A percentile compares a stretch with the other conserved stretches of the same genome.
Evolutionary conservation across 208 protist genomes (phyloP).

Genomic region (Crithidia expoeki): DNA sequence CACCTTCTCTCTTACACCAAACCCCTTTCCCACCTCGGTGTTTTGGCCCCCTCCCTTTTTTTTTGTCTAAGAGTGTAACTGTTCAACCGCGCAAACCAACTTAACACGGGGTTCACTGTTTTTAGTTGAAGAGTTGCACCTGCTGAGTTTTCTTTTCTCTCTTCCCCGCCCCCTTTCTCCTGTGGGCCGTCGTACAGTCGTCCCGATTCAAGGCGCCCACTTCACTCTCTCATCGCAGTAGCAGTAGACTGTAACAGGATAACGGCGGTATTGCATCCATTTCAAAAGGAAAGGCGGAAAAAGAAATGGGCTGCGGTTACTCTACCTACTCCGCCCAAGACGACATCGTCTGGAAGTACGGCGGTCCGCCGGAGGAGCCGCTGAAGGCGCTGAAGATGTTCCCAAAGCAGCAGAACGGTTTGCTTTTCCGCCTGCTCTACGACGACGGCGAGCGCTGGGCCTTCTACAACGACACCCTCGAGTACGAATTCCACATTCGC

Average conservation of each 20-base stretch:
- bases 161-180: too few species aligned
- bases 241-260: neutral
- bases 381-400: constrained; percentile 75
- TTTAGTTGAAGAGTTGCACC: too few species aligned
- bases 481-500: constrained; percentile 78
- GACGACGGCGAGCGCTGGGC: constrained; percentile 66
- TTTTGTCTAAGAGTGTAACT: too few species aligned
- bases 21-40: too few species aligned
- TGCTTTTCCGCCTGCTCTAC: constrained; percentile 72
- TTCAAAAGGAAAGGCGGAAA: neutral
- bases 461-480: constrained; percentile 79
- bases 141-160: too few species aligned
- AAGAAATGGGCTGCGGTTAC: constrained; percentile 71
- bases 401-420: constrained; percentile 65
- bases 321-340: constrained; percentile 64
- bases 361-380: constrained; percentile 49
- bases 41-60: too few species aligned
- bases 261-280: constrained; percentile 3
- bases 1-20: too few species aligned
- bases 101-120: too few species aligned
- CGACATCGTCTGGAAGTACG: constrained; percentile 78
- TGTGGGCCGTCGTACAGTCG: too few species aligned
- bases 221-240: neutral
- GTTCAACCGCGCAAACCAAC: too few species aligned
- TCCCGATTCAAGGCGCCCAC: too few species aligned